Evolutionary conservation across 768 basidiomycete species (phyloP), one percentile per base, ranked within the genome.

Genomic region (Amanita polypyramis): DNA sequence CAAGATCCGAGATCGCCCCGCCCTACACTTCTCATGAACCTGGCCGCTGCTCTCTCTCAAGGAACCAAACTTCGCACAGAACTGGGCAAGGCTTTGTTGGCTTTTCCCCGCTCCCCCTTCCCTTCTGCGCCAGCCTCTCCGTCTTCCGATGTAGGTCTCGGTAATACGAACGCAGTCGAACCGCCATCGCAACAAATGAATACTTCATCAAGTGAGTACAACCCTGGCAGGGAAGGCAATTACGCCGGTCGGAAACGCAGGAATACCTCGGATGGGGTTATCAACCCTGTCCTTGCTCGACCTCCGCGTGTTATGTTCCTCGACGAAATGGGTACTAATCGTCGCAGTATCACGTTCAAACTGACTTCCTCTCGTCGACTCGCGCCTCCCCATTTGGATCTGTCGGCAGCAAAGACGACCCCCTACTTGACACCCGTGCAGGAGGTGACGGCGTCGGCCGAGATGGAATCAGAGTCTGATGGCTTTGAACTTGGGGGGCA

Each of bases 71-170:
- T 52, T 14, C 55, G 52, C 23, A 50, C 47, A 40, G 57, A 56
- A 25, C 55, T 69, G 5, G 53, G 55, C 14, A 63, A 60, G 29
- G 59, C 68, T 0, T 51, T 69, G 14, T 54, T 58, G 1, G 54
- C 60, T 1, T 70, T 66, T 50, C 70, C 70, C 33, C 66, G 70
- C 9, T 72, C 72, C 0, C 70, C 70, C 0, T 73, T 69, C 47
- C 70, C 68, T 1, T 64, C 65, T 12, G 65, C 66, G 2, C 59
- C 64, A 5, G 42, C 63, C 35, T 56, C 58, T 2, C 57, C 61
- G 25, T 27, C 25, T 27, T 27, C 25, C 25, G 25, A 27, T n/a
- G 38, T 50, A 17, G 41, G 27, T 15, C 50, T 52, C 27, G 41
- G 47, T 21, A 50, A 44, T 21, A 47, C 55, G 11, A 44, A 54